Evolutionary conservation across 108 stramenopile genomes (phyloP).

Genomic region (Asterionellopsis glacialis): DNA sequence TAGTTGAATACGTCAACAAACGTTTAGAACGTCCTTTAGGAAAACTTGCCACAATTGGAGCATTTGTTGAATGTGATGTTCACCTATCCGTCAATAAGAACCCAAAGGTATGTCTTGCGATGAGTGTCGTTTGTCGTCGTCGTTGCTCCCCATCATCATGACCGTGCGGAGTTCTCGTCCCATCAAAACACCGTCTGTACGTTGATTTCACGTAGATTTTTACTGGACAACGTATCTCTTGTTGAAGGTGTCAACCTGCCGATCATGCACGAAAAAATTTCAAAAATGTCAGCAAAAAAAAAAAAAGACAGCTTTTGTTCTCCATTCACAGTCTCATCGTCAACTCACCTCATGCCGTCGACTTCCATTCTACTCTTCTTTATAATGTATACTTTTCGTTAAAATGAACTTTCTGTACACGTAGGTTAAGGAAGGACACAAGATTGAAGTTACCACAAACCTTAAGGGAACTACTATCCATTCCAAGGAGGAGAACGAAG

Average conservation of each 20-base stretch:
- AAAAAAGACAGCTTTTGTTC: no score
- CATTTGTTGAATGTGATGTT: conserved; percentile 71
- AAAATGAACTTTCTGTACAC: background rate
- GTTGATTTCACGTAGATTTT: background rate
- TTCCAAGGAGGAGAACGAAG: conserved; percentile 58
- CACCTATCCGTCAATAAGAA: conserved; percentile 82
- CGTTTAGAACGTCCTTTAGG: conserved; percentile 67
- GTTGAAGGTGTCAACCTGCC: background rate
- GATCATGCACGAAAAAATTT: background rate
- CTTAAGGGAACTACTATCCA: conserved; percentile 79
- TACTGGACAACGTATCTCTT: background rate
- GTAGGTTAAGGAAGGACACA: conserved; percentile 77
- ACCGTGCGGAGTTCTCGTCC: background rate
- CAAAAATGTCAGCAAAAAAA: no score
- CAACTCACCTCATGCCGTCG: background rate
- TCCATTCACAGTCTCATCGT: no score
- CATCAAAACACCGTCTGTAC: background rate
- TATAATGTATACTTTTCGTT: no score
- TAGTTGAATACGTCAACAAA: conserved; percentile 70
- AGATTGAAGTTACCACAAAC: conserved; percentile 72
- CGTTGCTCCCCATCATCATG: background rate
- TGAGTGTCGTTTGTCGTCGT: background rate
- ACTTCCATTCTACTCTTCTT: background rate
- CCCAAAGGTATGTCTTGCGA: conserved; percentile 69
- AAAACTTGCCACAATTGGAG: conserved; percentile 56